phyloP scores from a whole-genome alignment of 345 rosid species.

The Jatropha curcas region DNA sequence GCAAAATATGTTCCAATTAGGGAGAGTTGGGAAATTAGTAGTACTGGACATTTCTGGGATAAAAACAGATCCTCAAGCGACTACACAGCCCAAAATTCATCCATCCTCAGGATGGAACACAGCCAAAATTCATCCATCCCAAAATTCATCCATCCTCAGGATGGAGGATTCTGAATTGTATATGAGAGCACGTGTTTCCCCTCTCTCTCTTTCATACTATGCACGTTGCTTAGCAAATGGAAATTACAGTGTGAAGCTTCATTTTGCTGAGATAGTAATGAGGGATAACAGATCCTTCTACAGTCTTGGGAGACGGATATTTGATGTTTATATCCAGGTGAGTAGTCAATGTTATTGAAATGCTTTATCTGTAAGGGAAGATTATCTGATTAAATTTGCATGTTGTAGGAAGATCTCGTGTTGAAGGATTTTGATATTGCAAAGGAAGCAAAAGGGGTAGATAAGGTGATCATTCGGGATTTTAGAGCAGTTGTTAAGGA shows the following conservation, averaged over 20 bases:
- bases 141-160: conserved; percentile 8
- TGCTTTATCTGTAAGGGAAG: not conserved
- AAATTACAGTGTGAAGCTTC: conserved; percentile 7
- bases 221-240: conserved; percentile 12
- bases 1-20: conserved; percentile 4
- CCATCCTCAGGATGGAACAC: conserved; percentile 10
- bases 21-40: conserved; percentile 17
- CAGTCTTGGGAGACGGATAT: conserved; percentile 12
- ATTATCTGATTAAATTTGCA: not conserved
- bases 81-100: conserved; percentile 13
- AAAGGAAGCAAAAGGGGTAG: conserved; percentile 6
- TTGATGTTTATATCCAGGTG: conserved; percentile 24
- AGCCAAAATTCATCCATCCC: conserved; percentile 10
- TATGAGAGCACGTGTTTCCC: conserved; percentile 12
- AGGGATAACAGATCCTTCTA: not conserved
- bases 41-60: conserved; percentile 19
- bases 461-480: not conserved
- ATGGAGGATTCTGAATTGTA: conserved; percentile 11
- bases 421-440: conserved; percentile 16
- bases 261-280: conserved; percentile 14
- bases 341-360: not conserved
- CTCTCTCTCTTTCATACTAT: conserved; percentile 14
- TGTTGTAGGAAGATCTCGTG: conserved; percentile 5
- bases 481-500: not conserved
- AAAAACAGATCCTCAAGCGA: not conserved